Base-by-base conservation (phyloP, 805 yeast species). In the Ogataea siamensis region DNA sequence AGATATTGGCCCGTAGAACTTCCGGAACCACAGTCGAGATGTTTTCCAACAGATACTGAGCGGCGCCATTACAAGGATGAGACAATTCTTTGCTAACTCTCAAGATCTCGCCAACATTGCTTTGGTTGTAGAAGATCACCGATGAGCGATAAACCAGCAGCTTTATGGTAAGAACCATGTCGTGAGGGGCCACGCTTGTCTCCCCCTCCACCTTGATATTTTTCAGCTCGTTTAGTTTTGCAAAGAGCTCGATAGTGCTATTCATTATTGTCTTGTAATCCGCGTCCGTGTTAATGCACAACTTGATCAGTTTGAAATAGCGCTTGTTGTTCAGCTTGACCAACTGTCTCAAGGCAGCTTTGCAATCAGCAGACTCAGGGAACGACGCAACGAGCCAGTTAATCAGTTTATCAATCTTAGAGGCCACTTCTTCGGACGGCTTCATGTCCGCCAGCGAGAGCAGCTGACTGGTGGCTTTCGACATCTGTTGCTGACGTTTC, bases 61-160 rank as follows among this genome's bases (percentile, higher is more conserved):
- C 71, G 18, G 60, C 46, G 5, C 57, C 34, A 27, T 53, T 47
- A 47, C 64, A 52, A 9, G 58, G 48, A 31, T 58, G 53, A 5
- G 49, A 36, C 3, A 22, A 33, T 34, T 73, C 66, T 38, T 66
- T 69, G 5, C 75, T 62, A 23, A 67, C 51, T 13, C 62, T 68
- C n/a, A 84, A 58, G 4, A 85, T 60, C 12, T 74, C 67, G 0
- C 73, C 59, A 13, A 87, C 66, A 50, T 78, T 83, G 14, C 86
- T 74, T 49, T 74, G 72, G 62, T 87, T 88, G 59, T 73, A 83
- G 15, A 81, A 54, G 3, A 83, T 58, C 21, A 74, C 67, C 0
- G 89, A 71, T 0, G 82, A 58, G 46, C 95, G 68, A 48, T 76
- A 80, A 23, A 84, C 50, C 17, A 87, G 52, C 2, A 83, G 59